These are phyloP conservation scores for Fusarium denticulatum DNA, from an alignment of 2,329 filamentous ascomycete genomes.

Conservation along the genomic window DNA sequence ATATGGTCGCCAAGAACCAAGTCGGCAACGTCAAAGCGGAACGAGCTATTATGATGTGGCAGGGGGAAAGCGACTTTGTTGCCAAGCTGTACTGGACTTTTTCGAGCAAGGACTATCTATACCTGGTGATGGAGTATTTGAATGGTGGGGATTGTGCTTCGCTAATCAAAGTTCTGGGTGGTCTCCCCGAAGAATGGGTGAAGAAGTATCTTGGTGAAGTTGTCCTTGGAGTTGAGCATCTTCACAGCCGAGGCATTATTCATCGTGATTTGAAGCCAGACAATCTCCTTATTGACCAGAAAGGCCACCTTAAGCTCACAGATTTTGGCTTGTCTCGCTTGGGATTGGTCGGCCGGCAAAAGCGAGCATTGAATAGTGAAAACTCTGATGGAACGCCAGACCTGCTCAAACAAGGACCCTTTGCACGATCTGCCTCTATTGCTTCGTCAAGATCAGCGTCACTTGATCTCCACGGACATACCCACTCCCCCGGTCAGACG, in stretches of 20 bases:
- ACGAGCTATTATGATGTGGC: conserved; percentile 99
- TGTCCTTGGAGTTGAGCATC: conserved; percentile 93
- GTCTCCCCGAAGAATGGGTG: conserved; percentile 94
- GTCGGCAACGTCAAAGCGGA: conserved; percentile 99
- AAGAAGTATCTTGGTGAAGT: conserved; percentile 98
- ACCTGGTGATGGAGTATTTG: conserved; percentile 98
- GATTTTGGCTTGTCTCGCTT: conserved; percentile 98
- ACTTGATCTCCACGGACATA: conserved; percentile 81
- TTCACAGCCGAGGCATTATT: conserved; percentile 93
- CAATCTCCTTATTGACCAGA: conserved; percentile 96
- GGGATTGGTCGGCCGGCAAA: conserved; percentile 96
- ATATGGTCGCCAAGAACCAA: conserved; percentile 99
- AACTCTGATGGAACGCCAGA: conserved; percentile 88
- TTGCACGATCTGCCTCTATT: conserved; percentile 84
- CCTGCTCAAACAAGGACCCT: conserved; percentile 90
- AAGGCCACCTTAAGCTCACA: conserved; percentile 94
- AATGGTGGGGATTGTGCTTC: conserved; percentile 98
- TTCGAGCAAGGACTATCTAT: conserved; percentile 98
- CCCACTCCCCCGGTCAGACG: conserved; percentile 82
- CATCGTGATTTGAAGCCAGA: conserved; percentile 97
- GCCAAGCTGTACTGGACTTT: conserved; percentile 99
- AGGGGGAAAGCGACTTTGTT: conserved; percentile 98
- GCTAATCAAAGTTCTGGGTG: conserved; percentile 91
- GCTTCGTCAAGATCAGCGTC: conserved; percentile 93
- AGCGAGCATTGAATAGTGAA: conserved; percentile 83